Evolutionary conservation across 2,329 filamentous ascomycete genomes (phyloP), one percentile per base, ranked within the genome.

Genomic region (Sporothrix globosa): DNA sequence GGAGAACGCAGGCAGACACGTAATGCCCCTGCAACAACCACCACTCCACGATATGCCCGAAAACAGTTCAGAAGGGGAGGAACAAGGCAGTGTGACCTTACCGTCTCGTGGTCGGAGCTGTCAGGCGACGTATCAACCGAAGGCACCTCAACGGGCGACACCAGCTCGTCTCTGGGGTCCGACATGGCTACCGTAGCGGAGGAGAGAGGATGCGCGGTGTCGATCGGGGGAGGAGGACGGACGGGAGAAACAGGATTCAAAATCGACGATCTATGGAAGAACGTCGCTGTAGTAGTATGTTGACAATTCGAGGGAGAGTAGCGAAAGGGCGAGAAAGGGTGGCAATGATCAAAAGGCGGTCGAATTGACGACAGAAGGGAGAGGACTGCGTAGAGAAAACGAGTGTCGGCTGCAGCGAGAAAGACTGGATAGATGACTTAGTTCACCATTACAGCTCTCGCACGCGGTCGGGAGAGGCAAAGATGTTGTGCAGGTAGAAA

Each of bases 71-170:
- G 2, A 50, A 14, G 66, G 9, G 2, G 21, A 34, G 21, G 41
- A 44, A 44, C 41, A 41, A 13, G 24, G 34, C 48, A 54, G 5
- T 60, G 39, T 11, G n/a, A 41, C 63, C 73, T 67, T 72, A 74
- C 73, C 70, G 73, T 73, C 13, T 73, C 71, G 52, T 27, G 71
- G 24, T 73, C 73, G 6, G 72, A 73, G 56, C 53, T 53, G 61
- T 71, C 67, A 4, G 71, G n/a, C 17, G 66, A 60, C 14, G 30
- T 27, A 27, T 71, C 69, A 21, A 54, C 10, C n/a, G 67, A 41
- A 21, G 46, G 52, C 5, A 30, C 58, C 19, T 69, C 60, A 39
- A 63, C 69, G 17, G 70, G 60, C 68, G 72, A 39, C 17, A n/a
- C 44, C 46, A 58, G 58, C 39, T 71, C 70, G 65, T 72, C 70